These are phyloP conservation scores for Cotoneaster glaucophyllus DNA, from an alignment of 306 rosid species.

Conservation along the genomic window DNA sequence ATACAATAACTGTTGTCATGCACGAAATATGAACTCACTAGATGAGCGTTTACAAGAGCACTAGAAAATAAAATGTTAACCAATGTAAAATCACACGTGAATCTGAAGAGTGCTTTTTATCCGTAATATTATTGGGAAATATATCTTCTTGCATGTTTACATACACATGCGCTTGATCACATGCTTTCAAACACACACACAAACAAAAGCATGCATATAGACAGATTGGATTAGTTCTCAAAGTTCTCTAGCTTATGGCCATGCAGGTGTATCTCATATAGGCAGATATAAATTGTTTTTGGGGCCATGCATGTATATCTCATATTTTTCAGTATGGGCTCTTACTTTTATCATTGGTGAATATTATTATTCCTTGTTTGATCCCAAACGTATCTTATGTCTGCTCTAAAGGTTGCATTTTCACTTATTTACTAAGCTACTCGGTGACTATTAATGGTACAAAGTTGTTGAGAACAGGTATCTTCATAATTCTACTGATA, in stretches of 20 bases:
- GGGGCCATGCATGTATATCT: not conserved
- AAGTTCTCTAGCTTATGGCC: not conserved
- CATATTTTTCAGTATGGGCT: not conserved
- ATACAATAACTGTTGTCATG: not conserved
- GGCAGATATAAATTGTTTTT: not conserved
- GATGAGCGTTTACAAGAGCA: not conserved
- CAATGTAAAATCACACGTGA: not conserved
- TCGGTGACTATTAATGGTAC: not conserved
- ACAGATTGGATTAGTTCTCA: not conserved
- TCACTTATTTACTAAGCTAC: not conserved
- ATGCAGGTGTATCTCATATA: not conserved
- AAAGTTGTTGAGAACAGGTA: not conserved
- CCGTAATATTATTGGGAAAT: not conserved
- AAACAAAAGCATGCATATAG: not conserved
- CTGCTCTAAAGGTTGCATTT: not conserved
- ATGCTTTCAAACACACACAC: not conserved
- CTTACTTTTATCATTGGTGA: not conserved
- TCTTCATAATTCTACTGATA: not conserved
- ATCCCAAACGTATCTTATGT: not conserved
- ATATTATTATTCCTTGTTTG: not conserved
- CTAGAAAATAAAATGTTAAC: no score
- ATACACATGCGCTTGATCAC: not conserved
- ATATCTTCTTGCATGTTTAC: not conserved
- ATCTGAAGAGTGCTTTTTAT: not conserved
- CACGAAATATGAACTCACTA: not conserved